Conservation (phyloP, 768 basidiomycete species). For the Kwoniella bestiolae region DNA sequence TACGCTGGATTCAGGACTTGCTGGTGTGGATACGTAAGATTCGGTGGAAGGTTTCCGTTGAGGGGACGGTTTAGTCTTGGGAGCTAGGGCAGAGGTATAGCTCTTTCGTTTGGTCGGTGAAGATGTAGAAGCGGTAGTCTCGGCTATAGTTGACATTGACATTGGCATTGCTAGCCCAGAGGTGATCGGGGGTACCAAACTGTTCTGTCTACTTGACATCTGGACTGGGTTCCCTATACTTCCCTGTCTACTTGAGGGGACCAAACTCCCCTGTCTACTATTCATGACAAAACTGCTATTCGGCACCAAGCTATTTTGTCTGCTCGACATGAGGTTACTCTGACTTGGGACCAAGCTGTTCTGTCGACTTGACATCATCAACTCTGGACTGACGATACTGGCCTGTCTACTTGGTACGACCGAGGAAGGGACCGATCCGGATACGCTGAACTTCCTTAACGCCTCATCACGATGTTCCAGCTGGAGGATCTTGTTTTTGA, state of each 20-base stretch:
- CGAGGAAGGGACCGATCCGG: slow-evolving; percentile 13
- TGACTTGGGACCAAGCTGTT: not conserved
- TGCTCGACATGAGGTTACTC: not conserved
- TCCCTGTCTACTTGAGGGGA: slow-evolving; percentile 10
- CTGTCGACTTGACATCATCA: not conserved
- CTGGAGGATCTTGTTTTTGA: slow-evolving; percentile 51
- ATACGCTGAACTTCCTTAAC: slow-evolving; percentile 48
- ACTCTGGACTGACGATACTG: not conserved
- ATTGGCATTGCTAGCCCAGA: too few species aligned
- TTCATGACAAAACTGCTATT: too few species aligned
- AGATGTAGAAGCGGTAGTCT: not conserved
- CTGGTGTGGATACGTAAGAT: not conserved
- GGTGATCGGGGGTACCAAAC: not conserved
- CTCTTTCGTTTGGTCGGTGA: slow-evolving; percentile 23
- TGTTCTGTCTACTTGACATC: not conserved
- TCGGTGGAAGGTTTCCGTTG: slow-evolving; percentile 29
- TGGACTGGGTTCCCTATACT: not conserved
- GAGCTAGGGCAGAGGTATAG: slow-evolving; percentile 44
- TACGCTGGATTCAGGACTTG: not conserved
- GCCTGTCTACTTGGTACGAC: slow-evolving; percentile 1
- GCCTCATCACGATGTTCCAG: slow-evolving; percentile 54
- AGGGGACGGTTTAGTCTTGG: slow-evolving; percentile 27
- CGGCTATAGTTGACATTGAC: not conserved
- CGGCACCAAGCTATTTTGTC: not conserved
- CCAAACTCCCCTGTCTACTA: not conserved